Percentiles rank a stretch among this genome's conserved stretches.
Conservation (phyloP, 495 filamentous ascomycete genomes). For the Bacidia rubella region DNA sequence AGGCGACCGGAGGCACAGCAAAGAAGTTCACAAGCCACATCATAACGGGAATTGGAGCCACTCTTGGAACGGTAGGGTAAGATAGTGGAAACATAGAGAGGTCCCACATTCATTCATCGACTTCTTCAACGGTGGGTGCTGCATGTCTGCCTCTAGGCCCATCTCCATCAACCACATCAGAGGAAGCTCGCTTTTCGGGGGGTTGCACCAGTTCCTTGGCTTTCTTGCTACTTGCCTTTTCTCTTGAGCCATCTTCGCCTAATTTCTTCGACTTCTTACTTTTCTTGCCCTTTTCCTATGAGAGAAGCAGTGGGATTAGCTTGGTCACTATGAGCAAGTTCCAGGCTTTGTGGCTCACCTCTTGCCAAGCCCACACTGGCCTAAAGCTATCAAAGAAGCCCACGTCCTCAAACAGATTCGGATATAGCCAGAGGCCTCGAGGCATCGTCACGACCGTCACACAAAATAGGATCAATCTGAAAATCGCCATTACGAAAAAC, state of each 20-base stretch:
- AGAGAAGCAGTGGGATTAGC: background rate
- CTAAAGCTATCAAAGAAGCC: conserved; percentile 97
- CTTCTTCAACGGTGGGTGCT: conserved; percentile 14
- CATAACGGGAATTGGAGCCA: no score
- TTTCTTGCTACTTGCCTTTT: background rate
- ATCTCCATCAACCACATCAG: background rate
- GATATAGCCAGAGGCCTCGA: conserved; percentile 93
- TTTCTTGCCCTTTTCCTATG: conserved; percentile 10
- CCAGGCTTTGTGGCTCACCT: conserved; percentile 43
- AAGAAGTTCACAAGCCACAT: no score
- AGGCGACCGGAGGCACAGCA: no score
- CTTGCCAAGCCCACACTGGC: conserved; percentile 96
- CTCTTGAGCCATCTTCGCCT: background rate
- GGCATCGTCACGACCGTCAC: conserved; percentile 73
- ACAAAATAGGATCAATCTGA: conserved; percentile 89
- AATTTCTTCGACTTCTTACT: conserved; percentile 8
- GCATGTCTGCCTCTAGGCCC: conserved; percentile 6
- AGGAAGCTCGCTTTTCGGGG: background rate
- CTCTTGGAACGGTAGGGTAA: background rate
- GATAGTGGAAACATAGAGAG: background rate
- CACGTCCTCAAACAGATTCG: conserved; percentile 96
- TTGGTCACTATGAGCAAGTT: background rate
- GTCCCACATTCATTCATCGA: conserved; percentile 10
- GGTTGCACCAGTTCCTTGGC: background rate
- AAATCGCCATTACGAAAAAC: conserved; percentile 96